Evolutionary conservation across 2,329 filamentous ascomycete species (phyloP).

Genomic region (Taxawa tesnikishii): DNA sequence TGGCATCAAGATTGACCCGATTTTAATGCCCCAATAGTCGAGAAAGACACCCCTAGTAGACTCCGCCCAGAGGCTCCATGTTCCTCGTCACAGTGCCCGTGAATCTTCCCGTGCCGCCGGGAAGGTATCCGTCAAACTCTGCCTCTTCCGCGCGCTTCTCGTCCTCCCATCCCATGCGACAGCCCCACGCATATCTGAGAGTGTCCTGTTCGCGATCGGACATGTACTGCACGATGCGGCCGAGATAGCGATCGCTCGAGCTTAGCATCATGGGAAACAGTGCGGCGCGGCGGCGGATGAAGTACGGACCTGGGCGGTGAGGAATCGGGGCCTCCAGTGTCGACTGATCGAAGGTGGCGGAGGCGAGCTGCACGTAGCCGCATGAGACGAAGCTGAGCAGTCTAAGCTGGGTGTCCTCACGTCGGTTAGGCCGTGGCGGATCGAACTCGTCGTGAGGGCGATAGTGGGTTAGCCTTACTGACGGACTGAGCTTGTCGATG

Average conservation of each 20-base stretch:
- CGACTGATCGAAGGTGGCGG: slow-evolving; percentile 20
- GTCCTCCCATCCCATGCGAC: slow-evolving; percentile 20
- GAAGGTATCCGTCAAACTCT: slow-evolving; percentile 27
- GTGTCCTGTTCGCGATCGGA: slow-evolving; percentile 18
- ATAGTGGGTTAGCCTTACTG: slow-evolving; percentile 29
- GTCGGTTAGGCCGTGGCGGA: slow-evolving; percentile 10
- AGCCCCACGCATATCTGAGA: slow-evolving; percentile 17
- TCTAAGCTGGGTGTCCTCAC: slow-evolving; percentile 22
- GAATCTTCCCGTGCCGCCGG: slow-evolving; percentile 30
- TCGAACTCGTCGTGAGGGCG: slow-evolving; percentile 17
- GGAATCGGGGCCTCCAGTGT: slow-evolving; percentile 16
- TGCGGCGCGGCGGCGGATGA: slow-evolving; percentile 17
- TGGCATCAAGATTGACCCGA: no score
- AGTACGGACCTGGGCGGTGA: slow-evolving; percentile 12
- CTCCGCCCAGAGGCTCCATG: no score
- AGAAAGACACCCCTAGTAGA: no score
- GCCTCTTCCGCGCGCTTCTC: slow-evolving; percentile 21
- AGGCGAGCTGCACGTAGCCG: slow-evolving; percentile 41
- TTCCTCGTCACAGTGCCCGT: slow-evolving; percentile 14
- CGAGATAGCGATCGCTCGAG: slow-evolving; percentile 22
- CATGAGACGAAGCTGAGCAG: slow-evolving; percentile 46
- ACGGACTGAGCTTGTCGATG: slow-evolving; percentile 39
- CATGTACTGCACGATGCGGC: slow-evolving; percentile 26
- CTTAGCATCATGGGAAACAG: slow-evolving; percentile 25
- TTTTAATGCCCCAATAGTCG: no score